A percentile compares a stretch with the other conserved stretches of the same genome.
Evolutionary conservation across 1,139 yeast genomes (phyloP).

Genomic region (Geotrichum australiense): DNA sequence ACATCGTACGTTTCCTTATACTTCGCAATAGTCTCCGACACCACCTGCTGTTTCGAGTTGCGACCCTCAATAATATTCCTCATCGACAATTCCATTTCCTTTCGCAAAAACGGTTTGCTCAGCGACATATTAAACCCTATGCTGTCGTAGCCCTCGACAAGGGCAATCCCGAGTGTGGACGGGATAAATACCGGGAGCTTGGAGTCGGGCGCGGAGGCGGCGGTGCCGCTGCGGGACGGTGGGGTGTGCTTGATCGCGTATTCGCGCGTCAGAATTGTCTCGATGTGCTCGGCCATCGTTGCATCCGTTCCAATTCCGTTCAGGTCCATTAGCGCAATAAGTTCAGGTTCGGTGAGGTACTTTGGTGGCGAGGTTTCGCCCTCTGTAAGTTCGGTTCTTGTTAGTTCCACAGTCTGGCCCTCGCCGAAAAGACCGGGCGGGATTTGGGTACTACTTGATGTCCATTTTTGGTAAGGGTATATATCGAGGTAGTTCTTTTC

Average conservation of each 20-base stretch:
- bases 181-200: conserved; percentile 47
- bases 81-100: conserved; percentile 63
- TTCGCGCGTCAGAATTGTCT: conserved; percentile 60
- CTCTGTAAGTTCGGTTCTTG: conserved; percentile 52
- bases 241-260: conserved; percentile 57
- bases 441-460: conserved; percentile 45
- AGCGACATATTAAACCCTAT: conserved; percentile 68
- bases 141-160: conserved; percentile 81
- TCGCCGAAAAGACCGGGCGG: conserved; percentile 50
- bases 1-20: conserved; percentile 46
- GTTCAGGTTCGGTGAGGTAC: conserved; percentile 84
- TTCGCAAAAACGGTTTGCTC: conserved; percentile 83
- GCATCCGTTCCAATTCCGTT: conserved; percentile 99
- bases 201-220: conserved; percentile 14
- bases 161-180: conserved; percentile 74
- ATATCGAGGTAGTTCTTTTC: conserved; percentile 75
- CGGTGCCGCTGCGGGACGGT: conserved; percentile 16
- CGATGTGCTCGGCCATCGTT: conserved; percentile 96
- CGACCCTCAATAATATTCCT: conserved; percentile 63
- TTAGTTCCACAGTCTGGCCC: conserved; percentile 51
- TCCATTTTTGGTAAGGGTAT: conserved; percentile 68
- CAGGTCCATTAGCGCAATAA: conserved; percentile 89
- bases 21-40: conserved; percentile 48
- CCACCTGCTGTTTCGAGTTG: conserved; percentile 47
- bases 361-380: conserved; percentile 79